Base-by-base conservation (phyloP, 78 protist species). In the Guillardia theta region DNA sequence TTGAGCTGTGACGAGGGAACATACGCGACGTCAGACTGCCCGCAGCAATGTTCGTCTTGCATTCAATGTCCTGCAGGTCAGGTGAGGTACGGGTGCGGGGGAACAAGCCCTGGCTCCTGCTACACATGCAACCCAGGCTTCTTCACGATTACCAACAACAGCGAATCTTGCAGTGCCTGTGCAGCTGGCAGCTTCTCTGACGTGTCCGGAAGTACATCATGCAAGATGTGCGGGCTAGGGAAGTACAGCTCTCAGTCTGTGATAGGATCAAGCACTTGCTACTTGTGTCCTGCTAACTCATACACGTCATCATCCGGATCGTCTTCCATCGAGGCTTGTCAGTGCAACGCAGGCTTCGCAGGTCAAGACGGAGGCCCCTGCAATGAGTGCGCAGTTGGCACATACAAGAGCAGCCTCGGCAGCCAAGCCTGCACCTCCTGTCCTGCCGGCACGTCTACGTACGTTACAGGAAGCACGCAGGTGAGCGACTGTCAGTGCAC, bases 351-450 rank as follows among this genome's bases (percentile, higher is more conserved):
- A 18, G 90, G 90, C 4, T 43, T 12, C 90, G 4, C 48, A 36
- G 90, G 90, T 10, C 90, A 45, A 27, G 90, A 78, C 90, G 90
- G 90, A 5, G 90, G 90, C 37, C 18, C 45, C 43, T 78, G 90
- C 33, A 30, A 12, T 10, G 90, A 24, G 18, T 78, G 90, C 90
- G 50, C 47, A 36, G 48, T 50, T 9, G 90, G 90, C 24, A 78
- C 45, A 30, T 78, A 78, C 90, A 78, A 78, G 90, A 27, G 15
- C 53, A 36, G 6, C 37, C 19, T n/a, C 0, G 90, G 90, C 24
- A 43, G 50, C 8, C 37, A 22, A 22, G 8, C 1, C 18, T 78
- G 90, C 90, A 1, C 45, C 53, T 15, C 27, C 36, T 70, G 83
- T 24, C 1, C 41, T 36, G 9, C 70, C 27, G 4, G 70, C 27